Conservation (phyloP, 106 monocot species). For the Allium sativum region DNA sequence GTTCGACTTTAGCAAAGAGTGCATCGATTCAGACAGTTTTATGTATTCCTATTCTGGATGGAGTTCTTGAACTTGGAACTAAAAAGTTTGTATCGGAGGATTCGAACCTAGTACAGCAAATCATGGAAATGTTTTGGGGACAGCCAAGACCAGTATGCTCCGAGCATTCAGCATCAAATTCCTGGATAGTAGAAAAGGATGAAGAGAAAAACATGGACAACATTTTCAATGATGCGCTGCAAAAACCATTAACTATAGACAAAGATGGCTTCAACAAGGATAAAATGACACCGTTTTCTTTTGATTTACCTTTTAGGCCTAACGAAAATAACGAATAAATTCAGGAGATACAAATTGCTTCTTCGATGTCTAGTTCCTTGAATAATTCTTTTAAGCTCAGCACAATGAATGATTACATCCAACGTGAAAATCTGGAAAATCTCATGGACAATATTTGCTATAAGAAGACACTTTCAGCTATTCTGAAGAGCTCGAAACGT, state of each 20-base stretch:
- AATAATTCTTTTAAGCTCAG: conserved; percentile 26
- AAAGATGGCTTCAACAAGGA: conserved; percentile 6
- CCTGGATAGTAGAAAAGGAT: conserved; percentile 18
- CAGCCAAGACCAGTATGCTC: conserved; percentile 21
- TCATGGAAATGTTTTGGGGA: conserved; percentile 34
- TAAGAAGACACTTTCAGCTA: conserved; percentile 25
- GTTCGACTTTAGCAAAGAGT: conserved; percentile 83
- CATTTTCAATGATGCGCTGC: conserved; percentile 11
- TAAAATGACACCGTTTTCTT: background rate
- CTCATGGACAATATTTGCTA: conserved; percentile 33
- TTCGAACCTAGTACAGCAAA: conserved; percentile 18
- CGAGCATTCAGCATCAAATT: conserved; percentile 37
- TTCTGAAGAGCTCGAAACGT: conserved; percentile 27
- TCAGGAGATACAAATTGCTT: conserved; percentile 25
- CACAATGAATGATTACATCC: conserved; percentile 11
- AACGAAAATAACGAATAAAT: conserved; percentile 11
- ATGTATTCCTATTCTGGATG: conserved; percentile 65
- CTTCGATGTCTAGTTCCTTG: conserved; percentile 31
- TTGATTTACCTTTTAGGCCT: conserved; percentile 8
- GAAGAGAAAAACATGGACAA: conserved; percentile 14
- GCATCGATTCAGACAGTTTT: conserved; percentile 71
- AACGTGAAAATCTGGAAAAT: conserved; percentile 14
- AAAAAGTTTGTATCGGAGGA: conserved; percentile 55
- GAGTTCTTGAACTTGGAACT: conserved; percentile 84
- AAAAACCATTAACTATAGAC: conserved; percentile 6